Conservation (phyloP, 176 grass and related monocot species). For the Oryza longistaminata region DNA sequence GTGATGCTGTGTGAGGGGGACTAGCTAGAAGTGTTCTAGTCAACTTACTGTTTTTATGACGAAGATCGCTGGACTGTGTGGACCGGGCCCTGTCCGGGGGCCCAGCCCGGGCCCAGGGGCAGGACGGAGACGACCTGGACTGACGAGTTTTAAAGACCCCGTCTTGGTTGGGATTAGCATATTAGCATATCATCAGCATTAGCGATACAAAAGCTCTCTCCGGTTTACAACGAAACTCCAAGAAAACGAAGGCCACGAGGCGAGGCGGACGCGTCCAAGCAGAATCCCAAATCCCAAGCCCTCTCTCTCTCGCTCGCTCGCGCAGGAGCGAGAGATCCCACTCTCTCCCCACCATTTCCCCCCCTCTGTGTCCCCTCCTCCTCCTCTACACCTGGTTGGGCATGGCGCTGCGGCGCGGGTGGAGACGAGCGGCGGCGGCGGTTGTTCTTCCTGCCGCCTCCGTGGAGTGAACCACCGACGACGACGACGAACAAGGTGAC, state of each 20-base stretch:
- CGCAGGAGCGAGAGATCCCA: background rate
- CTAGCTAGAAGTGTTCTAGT: background rate
- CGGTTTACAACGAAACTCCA: background rate
- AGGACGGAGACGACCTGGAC: background rate
- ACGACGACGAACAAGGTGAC: constrained; percentile 27
- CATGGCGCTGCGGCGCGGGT: background rate
- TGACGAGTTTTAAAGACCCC: background rate
- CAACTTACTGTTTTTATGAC: background rate
- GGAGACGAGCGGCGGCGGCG: background rate
- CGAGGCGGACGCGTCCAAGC: background rate
- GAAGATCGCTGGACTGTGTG: background rate
- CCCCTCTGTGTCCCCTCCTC: constrained; percentile 3
- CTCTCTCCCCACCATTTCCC: background rate
- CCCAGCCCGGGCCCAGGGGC: background rate
- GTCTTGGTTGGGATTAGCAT: background rate
- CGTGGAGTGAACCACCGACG: background rate
- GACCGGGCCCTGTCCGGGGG: background rate
- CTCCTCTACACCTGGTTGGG: constrained; percentile 2
- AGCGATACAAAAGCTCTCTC: background rate
- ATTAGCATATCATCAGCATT: too few relatives aligned
- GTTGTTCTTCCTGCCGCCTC: background rate
- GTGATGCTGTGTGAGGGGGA: background rate
- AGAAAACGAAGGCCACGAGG: constrained; percentile 18
- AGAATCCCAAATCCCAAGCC: constrained; percentile 3
- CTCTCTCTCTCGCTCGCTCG: background rate